These are phyloP conservation scores for Diplodia intermedia DNA, from an alignment of 2,329 filamentous ascomycete species.

Conservation along the genomic window DNA sequence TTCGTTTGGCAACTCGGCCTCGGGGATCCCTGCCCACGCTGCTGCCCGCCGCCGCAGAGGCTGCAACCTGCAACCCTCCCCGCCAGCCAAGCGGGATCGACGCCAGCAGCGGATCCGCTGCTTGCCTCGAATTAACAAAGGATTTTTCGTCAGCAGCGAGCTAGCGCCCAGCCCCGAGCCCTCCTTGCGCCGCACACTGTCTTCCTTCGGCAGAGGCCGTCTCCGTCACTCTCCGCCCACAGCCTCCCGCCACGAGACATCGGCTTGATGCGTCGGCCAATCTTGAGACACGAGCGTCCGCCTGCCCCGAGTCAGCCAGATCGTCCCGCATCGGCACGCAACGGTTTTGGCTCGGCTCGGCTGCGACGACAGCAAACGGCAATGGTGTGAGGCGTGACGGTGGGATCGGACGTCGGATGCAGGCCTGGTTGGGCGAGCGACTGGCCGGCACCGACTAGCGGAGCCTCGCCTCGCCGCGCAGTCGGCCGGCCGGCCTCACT, in stretches of 20 bases:
- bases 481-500: neutral
- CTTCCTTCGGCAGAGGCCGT: slow-evolving; percentile 64
- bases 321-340: neutral
- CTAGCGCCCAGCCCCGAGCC: slow-evolving; percentile 52
- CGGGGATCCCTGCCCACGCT: slow-evolving; percentile 2
- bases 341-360: neutral
- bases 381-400: neutral
- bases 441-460: neutral
- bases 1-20: neutral
- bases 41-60: neutral
- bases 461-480: neutral
- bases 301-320: neutral
- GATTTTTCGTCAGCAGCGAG: slow-evolving; percentile 6
- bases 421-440: neutral
- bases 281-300: slow-evolving; percentile 7
- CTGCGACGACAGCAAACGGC: neutral
- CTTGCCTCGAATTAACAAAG: neutral
- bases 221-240: slow-evolving; percentile 33
- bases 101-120: slow-evolving; percentile 24
- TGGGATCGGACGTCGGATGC: neutral
- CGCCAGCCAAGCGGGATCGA: slow-evolving; percentile 16
- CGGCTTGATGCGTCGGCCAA: neutral
- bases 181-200: slow-evolving; percentile 61
- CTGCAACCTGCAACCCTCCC: slow-evolving; percentile 9
- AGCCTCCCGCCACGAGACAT: neutral